Evolutionary conservation across 2,329 filamentous ascomycete genomes (phyloP).

Genomic region (Neophaeococcomyces aloes): DNA sequence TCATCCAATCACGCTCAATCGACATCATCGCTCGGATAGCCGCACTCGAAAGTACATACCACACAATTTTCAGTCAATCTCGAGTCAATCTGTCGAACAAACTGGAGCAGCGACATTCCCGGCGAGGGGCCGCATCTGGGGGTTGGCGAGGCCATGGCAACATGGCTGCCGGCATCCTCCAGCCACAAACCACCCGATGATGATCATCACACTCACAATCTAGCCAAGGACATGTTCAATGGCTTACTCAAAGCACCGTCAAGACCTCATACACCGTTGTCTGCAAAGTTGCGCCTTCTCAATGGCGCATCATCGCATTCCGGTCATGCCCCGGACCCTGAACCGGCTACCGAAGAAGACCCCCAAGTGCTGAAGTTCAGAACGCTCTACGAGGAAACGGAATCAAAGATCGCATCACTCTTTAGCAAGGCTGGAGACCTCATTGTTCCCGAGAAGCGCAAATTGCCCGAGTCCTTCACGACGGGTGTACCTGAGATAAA

Average conservation of each 20-base stretch:
- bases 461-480: conserved; percentile 9
- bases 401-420: conserved; percentile 65
- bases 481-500: conserved; percentile 22
- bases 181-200: conserved; percentile 51
- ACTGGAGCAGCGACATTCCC: conserved; percentile 36
- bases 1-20: conserved; percentile 14
- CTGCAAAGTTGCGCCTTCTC: conserved; percentile 32
- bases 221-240: conserved; percentile 30
- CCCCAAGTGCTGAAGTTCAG: conserved; percentile 61
- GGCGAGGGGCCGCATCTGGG: conserved; percentile 33
- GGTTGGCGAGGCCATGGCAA: conserved; percentile 49
- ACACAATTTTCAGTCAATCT: conserved; percentile 9
- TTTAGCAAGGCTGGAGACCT: conserved; percentile 44
- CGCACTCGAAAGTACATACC: conserved; percentile 11
- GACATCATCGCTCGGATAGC: conserved; percentile 12
- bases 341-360: conserved; percentile 57
- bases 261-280: conserved; percentile 33
- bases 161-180: conserved; percentile 54
- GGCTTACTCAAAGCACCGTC: conserved; percentile 33
- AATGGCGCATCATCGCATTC: conserved; percentile 36
- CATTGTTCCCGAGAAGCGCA: conserved; percentile 10
- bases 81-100: conserved; percentile 21
- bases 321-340: conserved; percentile 36
- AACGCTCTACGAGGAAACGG: conserved; percentile 64
- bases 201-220: conserved; percentile 44